Evolutionary conservation across 192 early-diverging fungal species (phyloP).

Genomic region (Coemansia brasiliensis): DNA sequence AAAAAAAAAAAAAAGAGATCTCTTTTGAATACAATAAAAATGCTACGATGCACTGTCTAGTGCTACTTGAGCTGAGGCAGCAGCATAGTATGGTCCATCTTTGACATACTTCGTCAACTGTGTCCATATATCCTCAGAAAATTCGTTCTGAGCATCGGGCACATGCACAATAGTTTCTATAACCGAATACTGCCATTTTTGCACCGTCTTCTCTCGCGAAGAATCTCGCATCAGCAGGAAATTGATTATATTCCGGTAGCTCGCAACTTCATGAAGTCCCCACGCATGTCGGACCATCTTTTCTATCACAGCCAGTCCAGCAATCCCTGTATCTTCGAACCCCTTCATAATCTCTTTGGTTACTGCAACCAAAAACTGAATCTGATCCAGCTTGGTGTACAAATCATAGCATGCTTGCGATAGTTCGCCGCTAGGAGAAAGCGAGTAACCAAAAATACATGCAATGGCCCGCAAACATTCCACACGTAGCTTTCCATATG

Average conservation of each 20-base stretch:
- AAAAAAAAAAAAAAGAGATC: no score
- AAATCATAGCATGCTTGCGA: slow-evolving; percentile 50
- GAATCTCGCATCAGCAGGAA: slow-evolving; percentile 47
- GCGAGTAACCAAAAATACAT: slow-evolving; percentile 42
- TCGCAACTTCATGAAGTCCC: slow-evolving; percentile 49
- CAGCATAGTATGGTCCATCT: slow-evolving; percentile 48
- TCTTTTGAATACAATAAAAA: not conserved
- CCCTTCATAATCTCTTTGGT: slow-evolving; percentile 53
- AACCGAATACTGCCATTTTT: slow-evolving; percentile 50
- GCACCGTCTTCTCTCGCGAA: slow-evolving; percentile 34
- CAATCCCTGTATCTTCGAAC: slow-evolving; percentile 48
- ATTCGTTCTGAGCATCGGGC: slow-evolving; percentile 25
- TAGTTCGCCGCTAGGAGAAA: slow-evolving; percentile 13
- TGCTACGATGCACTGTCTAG: slow-evolving; percentile 15
- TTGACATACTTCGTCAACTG: slow-evolving; percentile 31
- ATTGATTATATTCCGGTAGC: slow-evolving; percentile 35
- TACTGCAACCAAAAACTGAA: slow-evolving; percentile 35
- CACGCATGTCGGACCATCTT: slow-evolving; percentile 45
- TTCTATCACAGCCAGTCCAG: slow-evolving; percentile 44
- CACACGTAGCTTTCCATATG: slow-evolving; percentile 27
- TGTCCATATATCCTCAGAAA: slow-evolving; percentile 26
- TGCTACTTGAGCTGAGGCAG: slow-evolving; percentile 30
- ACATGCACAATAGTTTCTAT: slow-evolving; percentile 34
- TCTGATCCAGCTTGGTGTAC: slow-evolving; percentile 34
- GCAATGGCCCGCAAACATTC: slow-evolving; percentile 44